These are phyloP conservation scores for Colletotrichum tanaceti DNA, from an alignment of 2,329 filamentous ascomycete genomes.

Conservation along the genomic window DNA sequence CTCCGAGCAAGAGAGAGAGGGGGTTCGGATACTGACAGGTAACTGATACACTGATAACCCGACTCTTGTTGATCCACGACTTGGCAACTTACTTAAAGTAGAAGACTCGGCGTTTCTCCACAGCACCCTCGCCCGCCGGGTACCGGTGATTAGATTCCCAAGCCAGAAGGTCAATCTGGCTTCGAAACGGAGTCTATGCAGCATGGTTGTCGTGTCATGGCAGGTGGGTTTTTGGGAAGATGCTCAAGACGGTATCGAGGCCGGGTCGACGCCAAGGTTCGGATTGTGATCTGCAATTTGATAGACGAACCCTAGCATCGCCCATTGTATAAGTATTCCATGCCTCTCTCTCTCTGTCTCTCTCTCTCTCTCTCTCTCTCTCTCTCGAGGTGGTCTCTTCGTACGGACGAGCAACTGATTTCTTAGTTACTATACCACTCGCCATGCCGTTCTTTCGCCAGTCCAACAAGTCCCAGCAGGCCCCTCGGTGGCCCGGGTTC, in stretches of 20 bases:
- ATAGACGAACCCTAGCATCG: not conserved
- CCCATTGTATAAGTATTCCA: constrained; percentile 1
- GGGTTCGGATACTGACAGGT: too few species aligned
- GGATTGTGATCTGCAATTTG: not conserved
- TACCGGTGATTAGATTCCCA: not conserved
- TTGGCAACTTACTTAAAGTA: not conserved
- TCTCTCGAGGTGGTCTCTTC: too few species aligned
- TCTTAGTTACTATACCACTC: too few species aligned
- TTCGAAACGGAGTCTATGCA: not conserved
- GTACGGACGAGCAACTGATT: not conserved
- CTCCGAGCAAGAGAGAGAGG: not conserved
- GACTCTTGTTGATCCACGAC: not conserved
- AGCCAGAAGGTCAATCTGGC: not conserved
- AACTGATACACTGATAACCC: too few species aligned
- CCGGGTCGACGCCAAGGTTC: not conserved
- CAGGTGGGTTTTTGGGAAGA: not conserved
- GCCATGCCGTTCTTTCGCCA: constrained; percentile 32
- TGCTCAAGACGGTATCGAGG: not conserved
- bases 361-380: too few species aligned
- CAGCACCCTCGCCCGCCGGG: not conserved
- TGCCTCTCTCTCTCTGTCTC: too few species aligned
- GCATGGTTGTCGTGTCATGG: not conserved
- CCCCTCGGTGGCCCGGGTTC: constrained; percentile 8
- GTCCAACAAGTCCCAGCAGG: constrained; percentile 29
- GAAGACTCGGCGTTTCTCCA: not conserved